phyloP scores from a whole-genome alignment of 306 rosid species.

The Herpetospermum pedunculosum region DNA sequence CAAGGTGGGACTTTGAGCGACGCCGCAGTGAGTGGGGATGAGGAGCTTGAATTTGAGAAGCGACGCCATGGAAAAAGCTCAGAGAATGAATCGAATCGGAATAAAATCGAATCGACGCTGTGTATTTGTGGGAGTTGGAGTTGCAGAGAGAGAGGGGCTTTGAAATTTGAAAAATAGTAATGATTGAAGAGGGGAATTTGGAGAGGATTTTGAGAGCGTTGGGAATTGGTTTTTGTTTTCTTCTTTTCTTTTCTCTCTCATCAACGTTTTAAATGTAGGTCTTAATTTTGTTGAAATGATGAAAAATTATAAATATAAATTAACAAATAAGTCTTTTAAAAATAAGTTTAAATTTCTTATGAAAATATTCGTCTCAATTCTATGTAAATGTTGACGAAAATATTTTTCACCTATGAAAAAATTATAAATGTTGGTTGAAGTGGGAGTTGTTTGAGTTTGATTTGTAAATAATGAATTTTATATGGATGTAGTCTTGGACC shows the following conservation, averaged over 20 bases:
- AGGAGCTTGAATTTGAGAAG: slow-evolving; percentile 74
- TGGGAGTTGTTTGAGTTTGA: too few species aligned
- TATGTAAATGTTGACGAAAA: too few species aligned
- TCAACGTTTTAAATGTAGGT: too few species aligned
- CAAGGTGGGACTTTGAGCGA: slow-evolving; percentile 49
- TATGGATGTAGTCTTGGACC: too few species aligned
- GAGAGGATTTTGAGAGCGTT: slow-evolving; percentile 22
- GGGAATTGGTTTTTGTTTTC: slow-evolving; percentile 18
- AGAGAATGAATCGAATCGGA: not conserved
- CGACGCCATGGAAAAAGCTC: slow-evolving; percentile 38
- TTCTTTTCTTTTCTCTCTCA: too few species aligned
- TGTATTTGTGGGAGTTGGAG: not conserved
- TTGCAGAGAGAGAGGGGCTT: not conserved
- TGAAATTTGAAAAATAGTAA: slow-evolving; percentile 34
- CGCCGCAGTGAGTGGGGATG: slow-evolving; percentile 69
- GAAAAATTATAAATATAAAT: too few species aligned
- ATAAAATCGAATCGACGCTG: not conserved
- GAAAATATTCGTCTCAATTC: too few species aligned
- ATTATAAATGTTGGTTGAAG: too few species aligned
- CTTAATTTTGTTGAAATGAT: not conserved
- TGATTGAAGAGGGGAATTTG: slow-evolving; percentile 11
- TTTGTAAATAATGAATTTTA: too few species aligned
- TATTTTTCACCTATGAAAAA: too few species aligned
- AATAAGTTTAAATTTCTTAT: too few species aligned
- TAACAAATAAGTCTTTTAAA: too few species aligned